Evolutionary conservation across 768 basidiomycete genomes (phyloP).

Genomic region (Atractiella rhizophila): DNA sequence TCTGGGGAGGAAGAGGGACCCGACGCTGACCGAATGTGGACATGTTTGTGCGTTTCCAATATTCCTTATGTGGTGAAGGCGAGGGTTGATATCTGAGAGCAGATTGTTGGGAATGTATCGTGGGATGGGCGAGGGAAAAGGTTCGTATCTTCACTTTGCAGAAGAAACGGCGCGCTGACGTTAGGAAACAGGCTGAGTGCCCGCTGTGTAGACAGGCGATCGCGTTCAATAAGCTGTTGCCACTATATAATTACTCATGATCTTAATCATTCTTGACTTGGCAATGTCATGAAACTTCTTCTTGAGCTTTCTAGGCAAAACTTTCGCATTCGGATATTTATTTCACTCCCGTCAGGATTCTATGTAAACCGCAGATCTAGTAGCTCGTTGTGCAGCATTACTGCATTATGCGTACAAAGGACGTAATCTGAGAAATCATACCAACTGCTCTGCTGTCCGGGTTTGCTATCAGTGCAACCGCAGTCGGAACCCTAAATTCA

Average conservation of each 20-base stretch:
- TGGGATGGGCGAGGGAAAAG: slow-evolving; percentile 17
- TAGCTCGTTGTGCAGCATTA: no score
- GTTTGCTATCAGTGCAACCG: no score
- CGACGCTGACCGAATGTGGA: slow-evolving; percentile 17
- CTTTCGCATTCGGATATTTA: no score
- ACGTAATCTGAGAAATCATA: not conserved
- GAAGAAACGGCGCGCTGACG: no score
- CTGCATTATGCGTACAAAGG: no score
- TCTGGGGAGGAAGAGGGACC: slow-evolving; percentile 13
- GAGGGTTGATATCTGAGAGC: not conserved
- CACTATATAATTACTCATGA: not conserved
- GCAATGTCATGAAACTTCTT: not conserved
- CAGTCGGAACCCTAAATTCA: no score
- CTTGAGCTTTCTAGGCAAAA: not conserved
- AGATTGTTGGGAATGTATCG: slow-evolving; percentile 18
- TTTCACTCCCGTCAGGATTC: no score
- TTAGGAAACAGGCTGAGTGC: no score
- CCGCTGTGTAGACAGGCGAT: not conserved
- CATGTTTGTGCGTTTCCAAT: slow-evolving; percentile 12
- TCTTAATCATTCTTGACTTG: no score
- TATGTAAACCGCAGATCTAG: no score
- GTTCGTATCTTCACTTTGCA: not conserved
- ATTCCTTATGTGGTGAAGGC: not conserved
- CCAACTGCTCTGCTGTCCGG: slow-evolving; percentile 3
- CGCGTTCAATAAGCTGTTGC: not conserved